phyloP scores from a whole-genome alignment of 2,329 filamentous ascomycete genomes.

The Madurella fahalii region DNA sequence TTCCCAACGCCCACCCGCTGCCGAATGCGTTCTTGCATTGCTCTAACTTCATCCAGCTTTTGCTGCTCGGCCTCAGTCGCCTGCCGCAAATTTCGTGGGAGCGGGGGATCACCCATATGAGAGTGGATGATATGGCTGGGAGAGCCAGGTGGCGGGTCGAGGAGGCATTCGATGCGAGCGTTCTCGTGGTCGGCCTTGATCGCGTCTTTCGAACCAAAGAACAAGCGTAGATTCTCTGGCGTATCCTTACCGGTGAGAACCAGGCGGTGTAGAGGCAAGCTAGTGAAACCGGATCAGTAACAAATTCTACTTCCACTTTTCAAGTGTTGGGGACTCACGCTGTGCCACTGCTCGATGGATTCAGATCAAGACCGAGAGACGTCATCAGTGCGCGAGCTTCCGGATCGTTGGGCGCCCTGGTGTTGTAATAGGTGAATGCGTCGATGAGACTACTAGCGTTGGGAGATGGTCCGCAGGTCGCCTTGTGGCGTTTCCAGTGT shows the following conservation, averaged over 20 bases:
- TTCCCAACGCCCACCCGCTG: slow-evolving; percentile 1
- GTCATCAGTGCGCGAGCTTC: slow-evolving; percentile 6
- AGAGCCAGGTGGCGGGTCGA: slow-evolving; percentile 14
- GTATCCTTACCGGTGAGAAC: slow-evolving; percentile 14
- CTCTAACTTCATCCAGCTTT: slow-evolving; percentile 4
- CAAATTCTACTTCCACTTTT: not conserved
- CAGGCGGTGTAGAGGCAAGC: slow-evolving; percentile 9
- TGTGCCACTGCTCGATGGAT: not conserved
- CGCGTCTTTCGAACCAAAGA: slow-evolving; percentile 8
- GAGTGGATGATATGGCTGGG: not conserved
- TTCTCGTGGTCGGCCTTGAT: not conserved
- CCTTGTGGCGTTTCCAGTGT: slow-evolving; percentile 11
- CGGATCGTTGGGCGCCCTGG: slow-evolving; percentile 5
- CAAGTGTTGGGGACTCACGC: not conserved
- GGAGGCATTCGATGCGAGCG: slow-evolving; percentile 6
- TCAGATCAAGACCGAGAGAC: not conserved
- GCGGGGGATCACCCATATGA: not conserved
- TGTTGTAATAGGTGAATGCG: slow-evolving; percentile 7
- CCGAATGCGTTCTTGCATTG: slow-evolving; percentile 5
- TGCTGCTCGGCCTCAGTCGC: slow-evolving; percentile 11
- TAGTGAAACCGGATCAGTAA: slow-evolving; percentile 8
- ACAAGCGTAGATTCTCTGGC: slow-evolving; percentile 7
- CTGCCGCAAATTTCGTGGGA: slow-evolving; percentile 2
- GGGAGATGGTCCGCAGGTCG: not conserved
- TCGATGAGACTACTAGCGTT: slow-evolving; percentile 1